Evolutionary conservation across 2,329 filamentous ascomycete species (phyloP).

Genomic region (Colletotrichum eremochloae): DNA sequence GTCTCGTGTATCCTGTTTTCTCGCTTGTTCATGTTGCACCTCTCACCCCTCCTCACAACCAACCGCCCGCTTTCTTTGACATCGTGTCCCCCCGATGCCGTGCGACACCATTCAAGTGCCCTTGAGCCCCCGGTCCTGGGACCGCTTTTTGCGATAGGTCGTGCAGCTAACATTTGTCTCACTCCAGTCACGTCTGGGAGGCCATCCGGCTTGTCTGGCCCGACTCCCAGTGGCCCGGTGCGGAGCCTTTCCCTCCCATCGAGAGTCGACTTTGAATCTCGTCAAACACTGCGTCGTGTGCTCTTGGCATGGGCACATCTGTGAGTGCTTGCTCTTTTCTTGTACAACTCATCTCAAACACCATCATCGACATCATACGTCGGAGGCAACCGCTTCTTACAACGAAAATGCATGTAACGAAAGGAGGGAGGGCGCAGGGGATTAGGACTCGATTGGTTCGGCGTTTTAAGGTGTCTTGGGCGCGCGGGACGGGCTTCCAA

Average conservation of each 20-base stretch:
- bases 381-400: slow-evolving; percentile 8
- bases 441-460: slow-evolving; percentile 2
- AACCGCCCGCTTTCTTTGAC: slow-evolving; percentile 32
- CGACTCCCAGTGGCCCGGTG: slow-evolving; percentile 84
- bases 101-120: slow-evolving; percentile 25
- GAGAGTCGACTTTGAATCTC: slow-evolving; percentile 80
- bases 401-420: slow-evolving; percentile 21
- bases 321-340: neutral
- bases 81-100: slow-evolving; percentile 39
- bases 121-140: slow-evolving; percentile 25
- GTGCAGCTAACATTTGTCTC: slow-evolving; percentile 43
- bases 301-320: neutral
- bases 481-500: slow-evolving; percentile 16
- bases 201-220: slow-evolving; percentile 94
- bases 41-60: slow-evolving; percentile 11
- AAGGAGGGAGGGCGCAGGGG: neutral
- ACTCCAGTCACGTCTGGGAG: slow-evolving; percentile 88
- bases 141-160: slow-evolving; percentile 35
- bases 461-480: slow-evolving; percentile 17
- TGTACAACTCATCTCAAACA: slow-evolving; percentile 27
- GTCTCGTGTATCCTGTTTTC: slow-evolving; percentile 55
- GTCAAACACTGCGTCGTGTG: neutral
- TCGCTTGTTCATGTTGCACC: slow-evolving; percentile 40
- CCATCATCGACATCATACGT: neutral
- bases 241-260: slow-evolving; percentile 75